Conservation (phyloP, 2,329 filamentous ascomycete species). For the Chrysosporium queenslandicum region DNA sequence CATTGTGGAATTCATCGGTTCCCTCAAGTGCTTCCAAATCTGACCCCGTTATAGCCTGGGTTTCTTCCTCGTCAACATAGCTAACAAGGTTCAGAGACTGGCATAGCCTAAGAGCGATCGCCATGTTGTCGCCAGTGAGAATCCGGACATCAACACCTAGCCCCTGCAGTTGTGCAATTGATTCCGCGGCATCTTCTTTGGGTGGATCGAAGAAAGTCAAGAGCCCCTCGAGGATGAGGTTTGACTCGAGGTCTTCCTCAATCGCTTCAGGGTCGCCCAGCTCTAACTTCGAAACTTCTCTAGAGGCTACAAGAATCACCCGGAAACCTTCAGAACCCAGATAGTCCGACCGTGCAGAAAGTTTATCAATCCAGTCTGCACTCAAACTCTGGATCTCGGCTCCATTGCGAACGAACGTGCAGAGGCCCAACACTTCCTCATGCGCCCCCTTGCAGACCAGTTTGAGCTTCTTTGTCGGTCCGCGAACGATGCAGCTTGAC, state of each 20-base stretch:
- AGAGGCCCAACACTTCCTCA: constrained; percentile 2
- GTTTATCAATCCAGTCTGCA: background rate
- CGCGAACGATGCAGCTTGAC: constrained; percentile 4
- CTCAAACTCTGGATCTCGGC: background rate
- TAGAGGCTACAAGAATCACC: constrained; percentile 6
- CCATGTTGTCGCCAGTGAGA: constrained; percentile 6
- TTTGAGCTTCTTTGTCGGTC: constrained; percentile 1
- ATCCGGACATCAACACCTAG: constrained; percentile 3
- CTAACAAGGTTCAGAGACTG: constrained; percentile 3
- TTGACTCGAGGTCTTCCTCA: constrained; percentile 1
- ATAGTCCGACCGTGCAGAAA: background rate
- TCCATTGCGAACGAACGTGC: background rate
- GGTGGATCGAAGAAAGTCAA: constrained; percentile 6
- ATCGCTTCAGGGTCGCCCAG: background rate
- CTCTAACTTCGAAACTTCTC: background rate
- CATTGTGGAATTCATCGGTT: constrained; percentile 6
- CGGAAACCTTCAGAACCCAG: background rate
- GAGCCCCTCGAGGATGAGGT: background rate
- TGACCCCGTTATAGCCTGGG: constrained; percentile 1
- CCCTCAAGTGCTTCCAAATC: constrained; percentile 1
- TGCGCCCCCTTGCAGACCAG: background rate
- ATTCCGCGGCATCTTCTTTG: constrained; percentile 8
- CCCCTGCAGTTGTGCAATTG: background rate
- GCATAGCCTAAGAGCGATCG: constrained; percentile 1
- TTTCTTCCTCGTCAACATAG: background rate